Conservation (phyloP, 768 basidiomycete genomes). For the Pluteus cervinus region DNA sequence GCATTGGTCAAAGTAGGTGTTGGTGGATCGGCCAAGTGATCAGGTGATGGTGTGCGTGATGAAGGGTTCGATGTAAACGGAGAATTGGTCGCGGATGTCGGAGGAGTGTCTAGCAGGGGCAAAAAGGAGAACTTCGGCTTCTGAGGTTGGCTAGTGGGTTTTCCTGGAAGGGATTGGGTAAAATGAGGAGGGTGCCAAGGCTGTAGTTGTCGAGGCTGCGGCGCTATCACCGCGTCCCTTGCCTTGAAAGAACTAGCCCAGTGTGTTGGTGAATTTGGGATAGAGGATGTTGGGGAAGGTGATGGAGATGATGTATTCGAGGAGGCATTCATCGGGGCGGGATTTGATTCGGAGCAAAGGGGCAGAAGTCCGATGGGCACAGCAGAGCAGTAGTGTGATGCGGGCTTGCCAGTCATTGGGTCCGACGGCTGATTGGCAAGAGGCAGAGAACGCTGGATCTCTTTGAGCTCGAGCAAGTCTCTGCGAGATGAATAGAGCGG, state of each 20-base stretch:
- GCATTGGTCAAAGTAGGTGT: conserved; percentile 31
- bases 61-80: conserved; percentile 11
- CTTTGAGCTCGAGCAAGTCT: conserved; percentile 63
- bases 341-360: conserved; percentile 30
- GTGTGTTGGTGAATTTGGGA: conserved; percentile 9
- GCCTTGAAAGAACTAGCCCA: conserved; percentile 9
- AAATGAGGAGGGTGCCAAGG: background rate
- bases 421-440: conserved; percentile 47
- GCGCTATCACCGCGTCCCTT: conserved; percentile 2
- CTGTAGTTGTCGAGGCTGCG: conserved; percentile 1
- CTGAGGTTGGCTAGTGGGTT: conserved; percentile 7
- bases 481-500: conserved; percentile 22
- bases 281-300: conserved; percentile 6
- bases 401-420: conserved; percentile 31
- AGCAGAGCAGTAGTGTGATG: conserved; percentile 35
- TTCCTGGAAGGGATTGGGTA: background rate
- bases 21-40: conserved; percentile 18
- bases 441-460: conserved; percentile 60
- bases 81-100: conserved; percentile 13
- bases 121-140: conserved; percentile 16
- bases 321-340: conserved; percentile 5
- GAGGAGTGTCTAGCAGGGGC: conserved; percentile 29
- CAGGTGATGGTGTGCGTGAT: conserved; percentile 15
- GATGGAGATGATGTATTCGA: conserved; percentile 8
- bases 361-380: conserved; percentile 66